Evolutionary conservation across 140 eudicot species (phyloP), one percentile per base, ranked within the genome.

Genomic region (Oenanthe javanica): DNA sequence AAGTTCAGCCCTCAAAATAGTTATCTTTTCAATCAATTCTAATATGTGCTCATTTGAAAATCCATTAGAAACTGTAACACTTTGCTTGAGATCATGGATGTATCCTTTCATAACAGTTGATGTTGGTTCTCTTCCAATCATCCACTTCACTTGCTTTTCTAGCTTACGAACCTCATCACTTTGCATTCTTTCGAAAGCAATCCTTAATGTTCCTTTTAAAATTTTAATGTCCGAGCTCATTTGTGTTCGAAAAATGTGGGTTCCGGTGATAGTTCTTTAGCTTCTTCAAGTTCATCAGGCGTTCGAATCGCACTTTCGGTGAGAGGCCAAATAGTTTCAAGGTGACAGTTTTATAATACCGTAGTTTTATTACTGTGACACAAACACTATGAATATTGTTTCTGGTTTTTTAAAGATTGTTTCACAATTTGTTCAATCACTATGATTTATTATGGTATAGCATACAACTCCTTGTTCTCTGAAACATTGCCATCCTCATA

Each of bases 181-280:
- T 25, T 85, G 85, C 85, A 89, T 87, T 78, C 82, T 89, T 64
- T 86, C 83, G 54, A 84, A 86, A 21, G 89, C 91, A 42, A 81
- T 84, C 79, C 86, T 94, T 1, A 91, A 76, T 5, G 89, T 88
- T 43, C 63, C 87, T 84, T 88, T 87, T 77, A 89, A 83, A 50
- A 85, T 61, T 75, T 89, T 86, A 2, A 89, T 84, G 46, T 89
- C 95, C 0, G 82, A 88, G 70, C 88, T 87, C 87, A 89, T 86
- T 40, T 86, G 85, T 78, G 84, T 31, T 31, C 31, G 31, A 31
- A 31, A 31, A 31, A 31, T 31, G 31, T 31, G 31, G 31, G 31
- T 31, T 31, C 31, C 31, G 31, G 31, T 31, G 31, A 31, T 31
- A 31, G 31, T 31, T 31, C 31, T 31, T 31, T 31, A 31, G 31